A percentile compares a stretch with the other conserved stretches of the same genome.
phyloP scores from a whole-genome alignment of 2,329 filamentous ascomycete genomes.

The Neonectria sp. region DNA sequence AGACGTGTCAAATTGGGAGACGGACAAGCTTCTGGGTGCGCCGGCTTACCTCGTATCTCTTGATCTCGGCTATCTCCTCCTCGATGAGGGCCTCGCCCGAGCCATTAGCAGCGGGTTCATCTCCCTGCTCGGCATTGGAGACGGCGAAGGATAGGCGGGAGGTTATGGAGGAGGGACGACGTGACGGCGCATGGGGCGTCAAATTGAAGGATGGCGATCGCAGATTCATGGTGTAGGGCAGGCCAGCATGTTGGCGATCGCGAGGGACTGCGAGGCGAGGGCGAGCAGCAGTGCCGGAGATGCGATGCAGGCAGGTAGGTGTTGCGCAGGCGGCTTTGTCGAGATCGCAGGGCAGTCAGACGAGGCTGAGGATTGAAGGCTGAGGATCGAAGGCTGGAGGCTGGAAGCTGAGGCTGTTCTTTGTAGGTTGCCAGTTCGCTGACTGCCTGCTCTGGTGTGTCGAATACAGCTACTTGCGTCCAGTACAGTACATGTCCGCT shows the following conservation, averaged over 20 bases:
- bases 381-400: background rate
- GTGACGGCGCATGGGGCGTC: conserved; percentile 54
- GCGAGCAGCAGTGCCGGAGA: conserved; percentile 15
- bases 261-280: conserved; percentile 9
- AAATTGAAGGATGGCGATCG: conserved; percentile 66
- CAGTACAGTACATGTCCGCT: background rate
- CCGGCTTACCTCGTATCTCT: conserved; percentile 84
- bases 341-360: background rate
- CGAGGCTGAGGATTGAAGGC: background rate
- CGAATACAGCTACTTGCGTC: conserved; percentile 17
- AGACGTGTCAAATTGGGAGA: conserved; percentile 48
- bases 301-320: background rate
- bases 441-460: conserved; percentile 5
- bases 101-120: conserved; percentile 64
- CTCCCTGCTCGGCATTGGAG: conserved; percentile 75
- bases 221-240: conserved; percentile 62
- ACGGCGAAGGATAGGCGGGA: conserved; percentile 79
- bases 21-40: conserved; percentile 2
- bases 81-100: conserved; percentile 81
- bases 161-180: conserved; percentile 73
- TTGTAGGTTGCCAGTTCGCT: conserved; percentile 12
- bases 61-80: conserved; percentile 97
- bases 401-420: background rate
- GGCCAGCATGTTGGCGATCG: conserved; percentile 56
- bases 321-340: background rate